These are phyloP conservation scores for Peronospora farinosa DNA, from an alignment of 352 stramenopile genomes.

Conservation along the genomic window DNA sequence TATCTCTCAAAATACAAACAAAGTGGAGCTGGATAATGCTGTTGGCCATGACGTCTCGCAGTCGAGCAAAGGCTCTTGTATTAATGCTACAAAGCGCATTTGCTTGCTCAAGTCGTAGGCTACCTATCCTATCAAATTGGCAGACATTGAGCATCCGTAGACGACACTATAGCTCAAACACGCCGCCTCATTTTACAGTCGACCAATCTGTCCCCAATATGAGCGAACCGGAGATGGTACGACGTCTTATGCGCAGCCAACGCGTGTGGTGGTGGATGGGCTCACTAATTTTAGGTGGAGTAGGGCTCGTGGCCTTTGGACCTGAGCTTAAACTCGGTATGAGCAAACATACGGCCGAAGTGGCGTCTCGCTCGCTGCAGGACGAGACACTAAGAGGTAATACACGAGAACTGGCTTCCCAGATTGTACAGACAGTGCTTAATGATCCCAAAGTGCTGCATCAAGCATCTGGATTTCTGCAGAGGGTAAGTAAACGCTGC, in stretches of 20 bases:
- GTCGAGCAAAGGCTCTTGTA: conserved; percentile 1
- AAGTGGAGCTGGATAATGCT: conserved; percentile 13
- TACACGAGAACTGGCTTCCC: conserved; percentile 65
- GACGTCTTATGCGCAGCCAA: conserved; percentile 42
- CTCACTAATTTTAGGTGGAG: conserved; percentile 28
- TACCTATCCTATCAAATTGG: conserved; percentile 6
- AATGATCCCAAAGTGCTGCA: conserved; percentile 81
- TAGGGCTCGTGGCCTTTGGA: conserved; percentile 63
- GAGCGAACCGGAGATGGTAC: conserved; percentile 42
- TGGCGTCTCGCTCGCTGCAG: conserved; percentile 74
- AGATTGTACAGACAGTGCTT: conserved; percentile 84
- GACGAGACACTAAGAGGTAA: conserved; percentile 74
- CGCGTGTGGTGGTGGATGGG: conserved; percentile 54
- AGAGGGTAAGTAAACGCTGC: conserved; percentile 31
- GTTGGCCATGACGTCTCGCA: conserved; percentile 5
- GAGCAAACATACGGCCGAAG: conserved; percentile 79
- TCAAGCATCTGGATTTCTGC: conserved; percentile 69
- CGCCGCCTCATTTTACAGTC: neutral
- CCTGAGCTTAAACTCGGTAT: conserved; percentile 73
- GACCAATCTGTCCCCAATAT: conserved; percentile 7
- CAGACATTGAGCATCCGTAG: neutral
- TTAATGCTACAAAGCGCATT: neutral
- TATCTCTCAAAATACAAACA: too few relatives aligned
- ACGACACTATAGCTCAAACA: conserved; percentile 17
- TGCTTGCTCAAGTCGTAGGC: conserved; percentile 3